Base-by-base conservation (phyloP, 352 stramenopile genomes). In the Phytophthora pseudosyringae region DNA sequence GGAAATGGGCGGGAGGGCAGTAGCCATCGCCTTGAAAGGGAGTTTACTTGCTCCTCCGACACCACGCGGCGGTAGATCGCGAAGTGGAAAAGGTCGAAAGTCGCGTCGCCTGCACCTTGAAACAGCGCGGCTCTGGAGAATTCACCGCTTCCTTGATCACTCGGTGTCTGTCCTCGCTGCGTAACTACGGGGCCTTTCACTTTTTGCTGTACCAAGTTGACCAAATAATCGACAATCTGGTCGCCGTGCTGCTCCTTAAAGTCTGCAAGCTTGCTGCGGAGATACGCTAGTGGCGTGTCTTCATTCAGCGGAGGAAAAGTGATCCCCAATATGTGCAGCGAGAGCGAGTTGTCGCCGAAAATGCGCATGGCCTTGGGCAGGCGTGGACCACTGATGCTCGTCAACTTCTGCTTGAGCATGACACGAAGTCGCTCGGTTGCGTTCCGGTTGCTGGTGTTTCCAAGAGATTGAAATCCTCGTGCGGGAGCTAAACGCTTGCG, bases 41-140 rank as follows among this genome's bases (percentile, higher is more conserved):
- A 52, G 3, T 45, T 41, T 15, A 74, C 57, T 58, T 69, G 51
- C 6, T 71, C 66, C 18, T 68, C 51, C 0, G 73, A 67, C 15
- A 76, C 65, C 9, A 69, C 73, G 28, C 60, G 67, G 18, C 74
- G 71, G 47, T 90, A 91, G 1, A 93, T 80, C 7, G 75, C 80
- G 39, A 93, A 89, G 32, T 93, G 82, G 43, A 91, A 93, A 13
- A 93, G 29, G 39, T 93, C 84, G 43, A 91, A 91, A 5, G 44
- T 75, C 8, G 82, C 87, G 4, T 58, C 53, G n/a, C 70, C 57
- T 11, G 70, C 80, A 49, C 83, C 62, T 32, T 80, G 74, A 41
- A 84, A 89, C 36, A 78, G 35, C 18, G 32, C 35, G 8, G 26
- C 26, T 63, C 64, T 48, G n/a, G 69, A 74, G 38, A 77, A 75